phyloP scores from a whole-genome alignment of 1,139 yeast species.

The Pneumocystis jirovecii region DNA sequence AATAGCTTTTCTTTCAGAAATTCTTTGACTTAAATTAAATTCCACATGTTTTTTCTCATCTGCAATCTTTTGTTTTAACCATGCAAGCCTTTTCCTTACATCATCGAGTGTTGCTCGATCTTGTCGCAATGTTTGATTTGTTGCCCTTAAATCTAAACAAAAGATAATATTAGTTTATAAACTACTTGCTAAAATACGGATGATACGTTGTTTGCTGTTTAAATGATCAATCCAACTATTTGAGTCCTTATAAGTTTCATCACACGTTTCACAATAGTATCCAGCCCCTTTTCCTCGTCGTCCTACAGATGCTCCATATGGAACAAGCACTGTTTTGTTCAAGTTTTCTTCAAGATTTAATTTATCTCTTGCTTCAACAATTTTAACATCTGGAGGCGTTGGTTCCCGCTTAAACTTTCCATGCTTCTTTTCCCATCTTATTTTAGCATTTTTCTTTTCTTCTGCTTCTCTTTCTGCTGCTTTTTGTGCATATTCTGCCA shows the following conservation, averaged over 20 bases:
- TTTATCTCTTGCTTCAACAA: slow-evolving; percentile 22
- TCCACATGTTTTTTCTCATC: slow-evolving; percentile 8
- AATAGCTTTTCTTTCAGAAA: slow-evolving; percentile 20
- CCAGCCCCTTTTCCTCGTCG: slow-evolving; percentile 58
- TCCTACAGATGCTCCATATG: slow-evolving; percentile 30
- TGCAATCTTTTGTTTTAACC: slow-evolving; percentile 16
- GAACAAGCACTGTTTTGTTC: slow-evolving; percentile 33
- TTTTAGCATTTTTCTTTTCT: slow-evolving; percentile 7
- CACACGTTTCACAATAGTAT: slow-evolving; percentile 67
- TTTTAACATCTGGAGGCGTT: slow-evolving; percentile 17
- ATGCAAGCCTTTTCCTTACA: slow-evolving; percentile 24
- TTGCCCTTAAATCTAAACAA: slow-evolving; percentile 12
- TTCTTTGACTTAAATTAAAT: slow-evolving; percentile 6
- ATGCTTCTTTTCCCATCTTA: slow-evolving; percentile 8
- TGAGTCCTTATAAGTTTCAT: slow-evolving; percentile 65
- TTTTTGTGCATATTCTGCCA: slow-evolving; percentile 7
- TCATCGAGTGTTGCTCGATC: slow-evolving; percentile 26
- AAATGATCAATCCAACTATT: slow-evolving; percentile 70
- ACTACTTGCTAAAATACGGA: slow-evolving; percentile 10
- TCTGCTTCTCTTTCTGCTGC: slow-evolving; percentile 9
- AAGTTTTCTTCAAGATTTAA: slow-evolving; percentile 30
- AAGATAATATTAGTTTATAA: background rate
- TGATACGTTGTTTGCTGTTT: slow-evolving; percentile 39
- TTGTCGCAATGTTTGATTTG: slow-evolving; percentile 23
- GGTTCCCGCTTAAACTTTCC: slow-evolving; percentile 13